Conservation (phyloP, 2,329 filamentous ascomycete species). For the Pyrenochaeta sp. region DNA sequence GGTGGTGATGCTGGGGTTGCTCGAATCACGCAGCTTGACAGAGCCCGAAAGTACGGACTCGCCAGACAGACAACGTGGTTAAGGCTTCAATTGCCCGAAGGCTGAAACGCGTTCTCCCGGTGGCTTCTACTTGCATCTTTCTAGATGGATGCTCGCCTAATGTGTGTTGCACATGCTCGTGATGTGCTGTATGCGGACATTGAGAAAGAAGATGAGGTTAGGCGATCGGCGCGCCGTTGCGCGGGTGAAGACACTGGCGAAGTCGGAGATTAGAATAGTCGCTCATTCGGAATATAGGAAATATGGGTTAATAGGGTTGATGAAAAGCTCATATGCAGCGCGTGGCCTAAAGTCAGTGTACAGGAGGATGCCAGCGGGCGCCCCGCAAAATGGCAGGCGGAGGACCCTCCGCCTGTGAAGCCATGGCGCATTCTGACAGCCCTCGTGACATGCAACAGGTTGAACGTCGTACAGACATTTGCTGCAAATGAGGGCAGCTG, state of each 20-base stretch:
- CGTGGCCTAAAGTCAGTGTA: constrained; percentile 8
- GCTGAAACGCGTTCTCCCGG: constrained; percentile 12
- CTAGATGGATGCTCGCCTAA: constrained; percentile 7
- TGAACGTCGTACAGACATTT: constrained; percentile 3
- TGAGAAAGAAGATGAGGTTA: background rate
- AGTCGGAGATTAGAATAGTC: constrained; percentile 20
- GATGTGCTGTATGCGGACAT: constrained; percentile 7
- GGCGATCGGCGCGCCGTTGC: constrained; percentile 21
- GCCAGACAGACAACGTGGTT: constrained; percentile 2
- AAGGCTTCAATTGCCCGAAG: background rate
- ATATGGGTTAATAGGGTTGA: constrained; percentile 10
- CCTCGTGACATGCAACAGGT: constrained; percentile 6
- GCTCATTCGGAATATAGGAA: constrained; percentile 18
- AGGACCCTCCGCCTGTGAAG: background rate
- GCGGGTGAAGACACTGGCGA: constrained; percentile 13
- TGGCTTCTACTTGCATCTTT: background rate
- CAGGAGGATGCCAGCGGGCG: constrained; percentile 5
- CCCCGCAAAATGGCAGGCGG: constrained; percentile 12
- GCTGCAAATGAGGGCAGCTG: background rate
- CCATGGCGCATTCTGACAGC: background rate
- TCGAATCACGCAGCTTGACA: constrained; percentile 1
- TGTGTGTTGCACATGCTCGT: constrained; percentile 6
- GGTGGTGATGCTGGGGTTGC: background rate
- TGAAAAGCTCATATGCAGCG: constrained; percentile 14
- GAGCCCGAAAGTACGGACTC: background rate